These are phyloP conservation scores for Cruciata laevipes DNA, from an alignment of 257 asterid genomes.

Conservation along the genomic window DNA sequence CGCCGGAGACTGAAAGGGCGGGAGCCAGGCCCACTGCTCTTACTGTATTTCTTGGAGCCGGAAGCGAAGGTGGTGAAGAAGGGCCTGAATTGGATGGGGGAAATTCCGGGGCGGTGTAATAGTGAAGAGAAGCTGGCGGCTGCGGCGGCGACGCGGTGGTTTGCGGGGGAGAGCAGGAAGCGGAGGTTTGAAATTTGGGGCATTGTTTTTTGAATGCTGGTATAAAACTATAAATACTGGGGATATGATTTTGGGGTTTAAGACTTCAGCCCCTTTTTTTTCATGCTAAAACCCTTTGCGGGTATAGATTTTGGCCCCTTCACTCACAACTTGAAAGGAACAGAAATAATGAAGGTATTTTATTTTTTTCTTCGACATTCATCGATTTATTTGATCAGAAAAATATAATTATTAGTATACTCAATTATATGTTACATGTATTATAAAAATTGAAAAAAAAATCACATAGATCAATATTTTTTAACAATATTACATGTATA, in stretches of 20 bases:
- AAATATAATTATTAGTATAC: too few species aligned
- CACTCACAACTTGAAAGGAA: too few species aligned
- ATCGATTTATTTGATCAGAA: too few species aligned
- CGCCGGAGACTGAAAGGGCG: conserved; percentile 26
- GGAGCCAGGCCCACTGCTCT: conserved; percentile 18
- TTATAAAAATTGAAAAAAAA: too few species aligned
- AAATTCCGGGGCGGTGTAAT: conserved; percentile 10
- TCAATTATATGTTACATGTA: too few species aligned
- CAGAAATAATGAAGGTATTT: too few species aligned
- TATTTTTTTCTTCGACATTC: too few species aligned
- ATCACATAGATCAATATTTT: too few species aligned
- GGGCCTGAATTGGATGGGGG: conserved; percentile 16
- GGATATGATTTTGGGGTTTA: not conserved
- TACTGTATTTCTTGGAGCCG: conserved; percentile 28
- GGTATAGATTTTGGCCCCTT: too few species aligned
- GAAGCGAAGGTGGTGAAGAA: conserved; percentile 36
- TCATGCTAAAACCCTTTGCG: not conserved
- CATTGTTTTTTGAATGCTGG: conserved; percentile 26
- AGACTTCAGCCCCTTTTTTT: not conserved
- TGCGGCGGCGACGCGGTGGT: conserved; percentile 39
- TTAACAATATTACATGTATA: too few species aligned
- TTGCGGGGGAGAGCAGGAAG: conserved; percentile 57
- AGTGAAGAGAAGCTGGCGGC: conserved; percentile 28
- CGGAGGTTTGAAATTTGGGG: conserved; percentile 60
- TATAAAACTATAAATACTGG: too few species aligned